A percentile compares a stretch with the other conserved stretches of the same genome.
Evolutionary conservation across 805 yeast species (phyloP).

Genomic region (Cyberlindnera misumaiensis): DNA sequence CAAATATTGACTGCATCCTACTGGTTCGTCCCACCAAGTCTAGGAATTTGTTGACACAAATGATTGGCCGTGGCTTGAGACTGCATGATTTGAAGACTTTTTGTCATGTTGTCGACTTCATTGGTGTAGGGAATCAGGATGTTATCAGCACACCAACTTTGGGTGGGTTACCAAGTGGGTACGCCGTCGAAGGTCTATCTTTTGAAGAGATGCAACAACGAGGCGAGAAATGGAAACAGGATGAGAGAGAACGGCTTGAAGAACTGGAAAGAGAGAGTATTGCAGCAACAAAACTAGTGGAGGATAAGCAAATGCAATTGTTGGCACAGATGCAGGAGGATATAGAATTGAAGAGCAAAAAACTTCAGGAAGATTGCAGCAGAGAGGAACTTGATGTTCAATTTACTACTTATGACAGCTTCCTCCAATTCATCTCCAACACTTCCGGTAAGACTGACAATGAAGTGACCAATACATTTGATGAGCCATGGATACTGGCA

Average conservation of each 20-base stretch:
- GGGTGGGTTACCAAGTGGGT: constrained; percentile 25
- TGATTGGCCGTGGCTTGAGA: constrained; percentile 88
- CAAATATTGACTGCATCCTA: constrained; percentile 75
- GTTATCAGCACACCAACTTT: constrained; percentile 51
- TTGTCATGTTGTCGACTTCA: constrained; percentile 76
- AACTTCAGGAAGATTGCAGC: constrained; percentile 3
- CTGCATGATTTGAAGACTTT: constrained; percentile 49
- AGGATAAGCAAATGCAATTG: not conserved
- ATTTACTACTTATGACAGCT: constrained; percentile 31
- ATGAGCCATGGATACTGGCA: constrained; percentile 30
- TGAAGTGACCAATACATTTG: constrained; percentile 1
- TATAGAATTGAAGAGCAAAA: constrained; percentile 3
- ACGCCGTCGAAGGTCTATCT: constrained; percentile 25
- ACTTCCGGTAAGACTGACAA: not conserved
- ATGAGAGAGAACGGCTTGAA: constrained; percentile 2
- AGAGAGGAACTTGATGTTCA: constrained; percentile 3
- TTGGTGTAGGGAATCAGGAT: constrained; percentile 51
- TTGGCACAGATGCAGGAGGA: not conserved
- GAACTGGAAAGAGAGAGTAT: not conserved
- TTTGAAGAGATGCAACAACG: constrained; percentile 26
- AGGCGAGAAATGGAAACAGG: constrained; percentile 13
- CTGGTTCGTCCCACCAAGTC: constrained; percentile 80
- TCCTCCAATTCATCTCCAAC: constrained; percentile 26
- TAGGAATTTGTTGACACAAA: constrained; percentile 63
- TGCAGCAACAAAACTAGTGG: not conserved